Percentiles rank a stretch among this genome's conserved stretches.
These are phyloP conservation scores for Aspergillus awamori DNA, from an alignment of 2,329 filamentous ascomycete species.

Conservation along the genomic window DNA sequence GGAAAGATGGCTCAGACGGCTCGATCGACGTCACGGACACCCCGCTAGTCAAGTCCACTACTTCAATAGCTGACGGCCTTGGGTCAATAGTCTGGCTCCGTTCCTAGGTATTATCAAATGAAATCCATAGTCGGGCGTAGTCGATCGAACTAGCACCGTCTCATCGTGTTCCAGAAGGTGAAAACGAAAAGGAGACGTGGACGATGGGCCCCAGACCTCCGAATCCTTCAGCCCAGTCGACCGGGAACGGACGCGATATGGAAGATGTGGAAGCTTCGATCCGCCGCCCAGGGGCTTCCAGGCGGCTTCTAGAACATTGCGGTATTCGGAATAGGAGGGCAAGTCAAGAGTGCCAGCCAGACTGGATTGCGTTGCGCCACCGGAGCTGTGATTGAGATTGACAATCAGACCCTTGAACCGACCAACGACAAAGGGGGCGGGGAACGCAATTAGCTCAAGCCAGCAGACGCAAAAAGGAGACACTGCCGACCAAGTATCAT, in stretches of 20 bases:
- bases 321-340: slow-evolving; percentile 10
- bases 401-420: background rate
- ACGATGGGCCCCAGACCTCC: slow-evolving; percentile 5
- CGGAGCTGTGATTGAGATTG: background rate
- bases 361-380: slow-evolving; percentile 19
- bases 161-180: background rate
- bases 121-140: slow-evolving; percentile 2
- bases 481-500: background rate
- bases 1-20: background rate
- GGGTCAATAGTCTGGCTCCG: slow-evolving; percentile 20
- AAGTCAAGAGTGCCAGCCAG: background rate
- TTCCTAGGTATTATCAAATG: background rate
- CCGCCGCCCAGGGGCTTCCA: slow-evolving; percentile 31
- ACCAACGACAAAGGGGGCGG: background rate
- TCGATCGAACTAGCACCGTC: background rate
- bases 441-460: background rate
- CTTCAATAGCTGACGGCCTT: slow-evolving; percentile 23
- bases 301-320: slow-evolving; percentile 39
- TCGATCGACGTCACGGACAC: slow-evolving; percentile 24
- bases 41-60: slow-evolving; percentile 16
- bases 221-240: slow-evolving; percentile 11
- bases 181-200: background rate
- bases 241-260: slow-evolving; percentile 18
- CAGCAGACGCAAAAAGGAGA: background rate
- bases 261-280: slow-evolving; percentile 30